Evolutionary conservation across 306 rosid genomes (phyloP).

Genomic region (Neltuma alba): DNA sequence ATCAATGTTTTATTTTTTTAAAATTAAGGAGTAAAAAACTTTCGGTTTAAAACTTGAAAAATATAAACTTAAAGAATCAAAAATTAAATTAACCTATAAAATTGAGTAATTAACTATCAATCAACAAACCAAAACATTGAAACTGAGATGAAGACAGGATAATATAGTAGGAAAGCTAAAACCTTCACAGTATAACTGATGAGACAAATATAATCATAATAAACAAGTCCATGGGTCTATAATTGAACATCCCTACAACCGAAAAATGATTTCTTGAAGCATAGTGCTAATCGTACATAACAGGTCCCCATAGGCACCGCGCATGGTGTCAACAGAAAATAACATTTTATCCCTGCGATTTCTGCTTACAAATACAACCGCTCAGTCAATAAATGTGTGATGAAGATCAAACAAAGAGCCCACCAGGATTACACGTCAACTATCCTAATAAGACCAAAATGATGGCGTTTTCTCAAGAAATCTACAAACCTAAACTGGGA

Average conservation of each 20-base stretch:
- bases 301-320: not conserved
- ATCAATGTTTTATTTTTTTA: too few relatives aligned
- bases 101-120: not conserved
- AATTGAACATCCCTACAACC: not conserved
- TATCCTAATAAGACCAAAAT: not conserved
- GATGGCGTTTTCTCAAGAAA: conserved; percentile 24
- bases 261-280: not conserved
- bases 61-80: too few relatives aligned
- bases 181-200: not conserved
- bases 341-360: not conserved
- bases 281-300: not conserved
- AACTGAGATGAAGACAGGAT: not conserved
- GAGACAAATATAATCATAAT: not conserved
- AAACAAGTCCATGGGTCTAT: not conserved
- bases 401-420: not conserved
- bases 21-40: too few relatives aligned
- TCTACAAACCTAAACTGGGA: conserved; percentile 22
- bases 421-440: not conserved
- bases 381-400: not conserved
- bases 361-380: not conserved
- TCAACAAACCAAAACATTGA: too few relatives aligned
- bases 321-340: not conserved
- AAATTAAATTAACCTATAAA: too few relatives aligned
- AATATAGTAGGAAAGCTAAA: not conserved
- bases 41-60: too few relatives aligned